Percentiles rank a stretch among this genome's conserved stretches.
phyloP scores from a whole-genome alignment of 257 asterid species.

The Cynanchum wilfordii region DNA sequence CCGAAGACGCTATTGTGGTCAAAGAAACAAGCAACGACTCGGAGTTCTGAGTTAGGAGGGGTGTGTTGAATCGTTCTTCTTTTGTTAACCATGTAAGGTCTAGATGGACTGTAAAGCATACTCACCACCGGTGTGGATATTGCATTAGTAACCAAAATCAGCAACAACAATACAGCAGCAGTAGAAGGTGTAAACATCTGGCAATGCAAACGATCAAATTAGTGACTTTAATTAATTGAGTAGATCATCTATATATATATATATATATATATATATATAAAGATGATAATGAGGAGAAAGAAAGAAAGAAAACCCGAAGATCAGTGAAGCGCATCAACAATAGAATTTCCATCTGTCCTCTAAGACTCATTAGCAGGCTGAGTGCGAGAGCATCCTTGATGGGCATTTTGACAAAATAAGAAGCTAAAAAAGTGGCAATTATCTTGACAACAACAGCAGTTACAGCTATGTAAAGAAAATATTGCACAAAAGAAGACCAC shows the following conservation, averaged over 20 bases:
- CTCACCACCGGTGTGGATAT: slow-evolving; percentile 51
- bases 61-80: slow-evolving; percentile 66
- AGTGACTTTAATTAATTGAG: too few species aligned
- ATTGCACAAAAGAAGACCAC: slow-evolving; percentile 43
- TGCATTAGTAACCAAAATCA: slow-evolving; percentile 38
- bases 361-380: slow-evolving; percentile 55
- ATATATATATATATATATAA: too few species aligned
- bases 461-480: slow-evolving; percentile 40
- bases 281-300: too few species aligned
- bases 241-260: too few species aligned
- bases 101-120: slow-evolving; percentile 60
- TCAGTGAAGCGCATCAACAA: slow-evolving; percentile 66
- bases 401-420: slow-evolving; percentile 40
- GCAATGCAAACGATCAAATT: slow-evolving; percentile 16
- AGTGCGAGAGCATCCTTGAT: slow-evolving; percentile 62
- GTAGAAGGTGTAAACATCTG: slow-evolving; percentile 55
- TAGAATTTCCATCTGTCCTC: slow-evolving; percentile 74
- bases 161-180: slow-evolving; percentile 48
- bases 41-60: slow-evolving; percentile 44
- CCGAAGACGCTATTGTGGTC: slow-evolving; percentile 47
- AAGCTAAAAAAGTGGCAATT: slow-evolving; percentile 28
- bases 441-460: slow-evolving; percentile 32
- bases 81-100: slow-evolving; percentile 69
- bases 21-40: slow-evolving; percentile 47
- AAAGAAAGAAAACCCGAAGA: slow-evolving; percentile 34